Conservation (phyloP, 192 early-diverging fungal genomes). For the Gamsiella multidivaricata region DNA sequence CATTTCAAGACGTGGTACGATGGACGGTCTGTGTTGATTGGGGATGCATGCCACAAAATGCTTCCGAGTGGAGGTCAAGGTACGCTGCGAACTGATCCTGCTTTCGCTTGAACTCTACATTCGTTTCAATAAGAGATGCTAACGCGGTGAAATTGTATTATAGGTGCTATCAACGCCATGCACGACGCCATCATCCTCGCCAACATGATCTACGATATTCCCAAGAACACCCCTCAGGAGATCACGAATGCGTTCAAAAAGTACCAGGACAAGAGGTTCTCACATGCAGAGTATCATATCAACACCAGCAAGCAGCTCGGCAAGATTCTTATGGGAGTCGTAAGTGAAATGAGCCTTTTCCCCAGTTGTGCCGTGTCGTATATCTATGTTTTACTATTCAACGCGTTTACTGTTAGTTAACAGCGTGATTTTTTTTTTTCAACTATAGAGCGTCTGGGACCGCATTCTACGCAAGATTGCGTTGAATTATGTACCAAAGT, state of each 20-base stretch:
- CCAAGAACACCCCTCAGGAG: background rate
- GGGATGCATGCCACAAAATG: conserved; percentile 20
- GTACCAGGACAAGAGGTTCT: background rate
- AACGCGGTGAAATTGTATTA: background rate
- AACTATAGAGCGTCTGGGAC: conserved; percentile 3
- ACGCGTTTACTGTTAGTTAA: no score
- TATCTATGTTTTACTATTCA: no score
- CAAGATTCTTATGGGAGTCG: background rate
- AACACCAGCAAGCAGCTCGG: conserved; percentile 4
- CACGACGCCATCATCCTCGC: conserved; percentile 8
- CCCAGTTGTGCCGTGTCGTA: no score
- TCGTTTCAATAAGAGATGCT: no score
- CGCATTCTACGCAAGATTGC: background rate
- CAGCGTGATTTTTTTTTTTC: no score
- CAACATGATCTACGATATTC: conserved; percentile 9
- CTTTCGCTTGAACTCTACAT: no score
- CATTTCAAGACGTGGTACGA: background rate
- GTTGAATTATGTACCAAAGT: background rate
- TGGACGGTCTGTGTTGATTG: background rate
- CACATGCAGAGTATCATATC: background rate
- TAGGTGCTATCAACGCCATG: conserved; percentile 5
- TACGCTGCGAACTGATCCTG: background rate
- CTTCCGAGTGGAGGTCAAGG: conserved; percentile 14
- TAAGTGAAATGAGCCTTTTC: background rate
- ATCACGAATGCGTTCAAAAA: background rate